phyloP scores from a whole-genome alignment of 768 basidiomycete genomes.

The Naganishia randhawae region DNA sequence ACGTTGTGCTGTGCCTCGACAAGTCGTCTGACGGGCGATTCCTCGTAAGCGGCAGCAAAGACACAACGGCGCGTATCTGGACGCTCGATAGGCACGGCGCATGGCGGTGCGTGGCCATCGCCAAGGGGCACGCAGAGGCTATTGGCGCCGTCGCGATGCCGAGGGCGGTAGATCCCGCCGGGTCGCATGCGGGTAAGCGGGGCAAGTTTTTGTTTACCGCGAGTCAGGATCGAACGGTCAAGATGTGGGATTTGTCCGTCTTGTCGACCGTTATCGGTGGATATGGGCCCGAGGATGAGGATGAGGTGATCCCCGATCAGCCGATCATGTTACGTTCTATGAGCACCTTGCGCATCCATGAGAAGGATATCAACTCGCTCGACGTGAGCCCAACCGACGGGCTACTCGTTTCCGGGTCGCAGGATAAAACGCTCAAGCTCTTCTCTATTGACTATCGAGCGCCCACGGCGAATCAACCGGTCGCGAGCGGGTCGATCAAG shows the following conservation, averaged over 20 bases:
- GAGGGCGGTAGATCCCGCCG: background rate
- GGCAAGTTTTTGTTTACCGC: constrained; percentile 82
- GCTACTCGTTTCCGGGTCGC: constrained; percentile 86
- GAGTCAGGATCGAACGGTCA: constrained; percentile 93
- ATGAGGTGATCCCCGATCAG: constrained; percentile 12
- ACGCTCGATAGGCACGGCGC: constrained; percentile 52
- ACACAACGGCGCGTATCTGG: constrained; percentile 84
- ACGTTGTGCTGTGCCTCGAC: constrained; percentile 85
- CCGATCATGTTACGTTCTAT: constrained; percentile 65
- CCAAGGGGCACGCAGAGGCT: constrained; percentile 74
- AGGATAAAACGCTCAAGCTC: constrained; percentile 89
- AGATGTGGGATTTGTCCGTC: constrained; percentile 85
- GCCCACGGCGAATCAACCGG: constrained; percentile 35
- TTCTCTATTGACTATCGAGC: constrained; percentile 66
- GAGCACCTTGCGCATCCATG: constrained; percentile 83
- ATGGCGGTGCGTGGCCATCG: constrained; percentile 76
- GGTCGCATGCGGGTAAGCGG: too few species aligned
- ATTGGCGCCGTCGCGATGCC: constrained; percentile 25
- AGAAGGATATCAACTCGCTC: constrained; percentile 96
- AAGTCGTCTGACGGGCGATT: constrained; percentile 63
- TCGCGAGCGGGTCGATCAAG: constrained; percentile 66
- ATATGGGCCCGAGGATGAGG: constrained; percentile 3
- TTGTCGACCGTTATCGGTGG: constrained; percentile 33
- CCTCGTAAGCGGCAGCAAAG: constrained; percentile 89
- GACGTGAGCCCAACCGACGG: constrained; percentile 87